Conservation (phyloP, 495 filamentous ascomycete genomes). For the Penicillium simplicissimum region DNA sequence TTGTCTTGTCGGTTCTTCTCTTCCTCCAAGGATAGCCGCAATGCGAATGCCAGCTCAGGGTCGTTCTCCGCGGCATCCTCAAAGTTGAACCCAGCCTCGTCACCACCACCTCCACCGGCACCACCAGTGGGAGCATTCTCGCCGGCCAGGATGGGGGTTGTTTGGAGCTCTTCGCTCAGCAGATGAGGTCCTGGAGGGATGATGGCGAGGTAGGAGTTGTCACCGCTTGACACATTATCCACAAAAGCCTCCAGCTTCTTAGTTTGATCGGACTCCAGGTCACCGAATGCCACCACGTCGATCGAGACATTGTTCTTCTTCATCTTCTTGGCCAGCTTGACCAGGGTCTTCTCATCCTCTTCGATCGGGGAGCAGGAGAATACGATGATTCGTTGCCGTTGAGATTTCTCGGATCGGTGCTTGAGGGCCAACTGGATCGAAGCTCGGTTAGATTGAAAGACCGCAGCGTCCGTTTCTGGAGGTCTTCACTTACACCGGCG, state of each 20-base stretch:
- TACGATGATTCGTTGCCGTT: slow-evolving; percentile 90
- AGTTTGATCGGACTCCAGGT: slow-evolving; percentile 84
- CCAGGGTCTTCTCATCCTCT: slow-evolving; percentile 82
- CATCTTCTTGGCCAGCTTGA: slow-evolving; percentile 95
- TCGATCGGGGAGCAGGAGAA: slow-evolving; percentile 91
- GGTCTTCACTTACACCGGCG: slow-evolving; percentile 68
- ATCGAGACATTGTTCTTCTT: slow-evolving; percentile 93
- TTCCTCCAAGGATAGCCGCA: slow-evolving; percentile 97
- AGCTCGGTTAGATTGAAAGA: slow-evolving; percentile 3
- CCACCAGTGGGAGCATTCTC: slow-evolving; percentile 58
- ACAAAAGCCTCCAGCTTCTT: slow-evolving; percentile 93
- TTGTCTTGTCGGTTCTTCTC: slow-evolving; percentile 91
- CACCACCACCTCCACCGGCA: slow-evolving; percentile 57
- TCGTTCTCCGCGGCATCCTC: slow-evolving; percentile 66
- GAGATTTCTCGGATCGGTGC: slow-evolving; percentile 95
- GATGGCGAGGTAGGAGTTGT: slow-evolving; percentile 87
- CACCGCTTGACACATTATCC: slow-evolving; percentile 82
- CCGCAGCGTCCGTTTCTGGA: background rate
- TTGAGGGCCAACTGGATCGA: slow-evolving; percentile 81
- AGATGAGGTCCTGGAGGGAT: slow-evolving; percentile 89
- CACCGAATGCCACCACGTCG: slow-evolving; percentile 92
- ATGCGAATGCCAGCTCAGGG: slow-evolving; percentile 90
- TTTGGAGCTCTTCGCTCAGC: slow-evolving; percentile 86
- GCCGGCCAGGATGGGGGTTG: slow-evolving; percentile 84
- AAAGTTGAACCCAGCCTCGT: slow-evolving; percentile 66